A percentile compares a stretch with the other conserved stretches of the same genome.
Evolutionary conservation across 305 asterid species (phyloP).

Genomic region (Plantago lanceolata): DNA sequence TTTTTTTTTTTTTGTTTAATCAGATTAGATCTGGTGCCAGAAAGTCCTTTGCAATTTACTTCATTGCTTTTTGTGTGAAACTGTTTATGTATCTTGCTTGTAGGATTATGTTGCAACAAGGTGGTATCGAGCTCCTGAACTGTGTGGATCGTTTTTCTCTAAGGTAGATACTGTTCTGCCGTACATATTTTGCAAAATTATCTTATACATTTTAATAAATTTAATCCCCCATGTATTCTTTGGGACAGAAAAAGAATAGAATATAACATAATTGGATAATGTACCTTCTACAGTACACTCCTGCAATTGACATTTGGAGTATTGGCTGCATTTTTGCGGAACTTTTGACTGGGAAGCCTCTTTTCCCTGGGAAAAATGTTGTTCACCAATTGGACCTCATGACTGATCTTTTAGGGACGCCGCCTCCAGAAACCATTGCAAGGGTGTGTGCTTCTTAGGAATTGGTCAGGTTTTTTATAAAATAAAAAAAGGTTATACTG

Average conservation of each 20-base stretch:
- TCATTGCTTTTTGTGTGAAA: too few species aligned
- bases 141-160: conserved; percentile 94
- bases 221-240: not conserved
- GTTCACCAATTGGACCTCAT: conserved; percentile 91
- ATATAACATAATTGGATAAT: not conserved
- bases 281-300: conserved; percentile 61
- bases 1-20: too few species aligned
- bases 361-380: conserved; percentile 91
- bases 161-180: conserved; percentile 46
- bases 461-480: not conserved
- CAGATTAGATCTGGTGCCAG: not conserved
- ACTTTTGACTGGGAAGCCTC: conserved; percentile 85
- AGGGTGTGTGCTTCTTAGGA: conserved; percentile 48
- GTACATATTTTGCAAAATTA: conserved; percentile 8
- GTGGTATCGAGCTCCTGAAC: conserved; percentile 92
- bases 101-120: conserved; percentile 96
- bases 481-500: conserved; percentile 1
- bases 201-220: not conserved
- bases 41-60: not conserved
- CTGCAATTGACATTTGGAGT: conserved; percentile 96
- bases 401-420: conserved; percentile 89
- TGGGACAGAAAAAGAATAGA: not conserved
- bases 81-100: too few species aligned
- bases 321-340: conserved; percentile 92
- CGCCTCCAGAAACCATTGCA: conserved; percentile 86